Conservation (phyloP, 768 basidiomycete species). For the Vararia minispora region DNA sequence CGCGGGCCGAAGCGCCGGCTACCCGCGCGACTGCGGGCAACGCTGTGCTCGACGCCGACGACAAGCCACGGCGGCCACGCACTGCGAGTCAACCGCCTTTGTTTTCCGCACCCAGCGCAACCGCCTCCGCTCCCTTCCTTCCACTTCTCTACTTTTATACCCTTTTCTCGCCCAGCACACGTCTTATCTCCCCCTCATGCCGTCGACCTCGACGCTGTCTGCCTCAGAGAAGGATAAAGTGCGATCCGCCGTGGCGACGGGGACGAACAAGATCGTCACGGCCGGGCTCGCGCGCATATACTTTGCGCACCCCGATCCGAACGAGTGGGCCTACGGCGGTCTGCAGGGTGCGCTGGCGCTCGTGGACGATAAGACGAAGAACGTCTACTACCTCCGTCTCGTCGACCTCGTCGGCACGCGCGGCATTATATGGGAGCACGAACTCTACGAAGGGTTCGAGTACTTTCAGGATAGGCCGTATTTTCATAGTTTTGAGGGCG, state of each 20-base stretch:
- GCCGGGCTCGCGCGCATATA: conserved; percentile 87
- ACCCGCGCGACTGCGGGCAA: too few relatives aligned
- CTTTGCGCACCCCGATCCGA: conserved; percentile 70
- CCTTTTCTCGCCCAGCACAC: not conserved
- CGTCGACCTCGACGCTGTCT: conserved; percentile 57
- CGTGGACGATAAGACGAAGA: conserved; percentile 45
- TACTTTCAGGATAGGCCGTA: conserved; percentile 77
- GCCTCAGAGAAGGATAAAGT: conserved; percentile 71
- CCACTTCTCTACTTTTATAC: not conserved
- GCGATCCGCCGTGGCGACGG: conserved; percentile 44
- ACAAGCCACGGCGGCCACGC: too few relatives aligned
- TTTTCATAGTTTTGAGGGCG: conserved; percentile 88
- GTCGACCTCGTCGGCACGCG: conserved; percentile 79
- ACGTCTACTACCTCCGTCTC: conserved; percentile 55
- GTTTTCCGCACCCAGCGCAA: too few relatives aligned
- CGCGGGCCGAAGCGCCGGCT: too few relatives aligned
- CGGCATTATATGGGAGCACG: conserved; percentile 89
- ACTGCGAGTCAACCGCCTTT: too few relatives aligned
- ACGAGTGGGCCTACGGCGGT: conserved; percentile 80
- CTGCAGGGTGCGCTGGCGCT: conserved; percentile 80
- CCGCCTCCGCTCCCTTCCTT: too few relatives aligned
- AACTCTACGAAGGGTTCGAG: conserved; percentile 73
- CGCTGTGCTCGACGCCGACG: too few relatives aligned
- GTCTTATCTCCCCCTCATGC: conserved; percentile 37
- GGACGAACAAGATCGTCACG: conserved; percentile 61